A percentile compares a stretch with the other conserved stretches of the same genome.
Conservation (phyloP, 1,139 yeast species). For the Hemisphaericaspora subhashii region DNA sequence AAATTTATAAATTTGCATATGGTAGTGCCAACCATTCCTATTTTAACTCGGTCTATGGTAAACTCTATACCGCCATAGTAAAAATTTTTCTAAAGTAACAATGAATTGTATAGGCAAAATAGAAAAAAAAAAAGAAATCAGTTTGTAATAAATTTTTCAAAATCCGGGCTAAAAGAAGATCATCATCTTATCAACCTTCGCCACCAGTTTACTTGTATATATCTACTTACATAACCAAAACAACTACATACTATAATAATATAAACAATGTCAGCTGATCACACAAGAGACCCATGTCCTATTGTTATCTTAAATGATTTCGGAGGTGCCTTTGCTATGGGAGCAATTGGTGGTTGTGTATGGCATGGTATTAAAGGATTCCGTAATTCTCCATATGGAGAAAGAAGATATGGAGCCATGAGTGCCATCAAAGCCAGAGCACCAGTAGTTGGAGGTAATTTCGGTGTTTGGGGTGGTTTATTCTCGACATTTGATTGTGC, state of each 20-base stretch:
- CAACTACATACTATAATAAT: constrained; percentile 8
- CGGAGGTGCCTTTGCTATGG: constrained; percentile 99
- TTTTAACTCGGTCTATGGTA: not conserved
- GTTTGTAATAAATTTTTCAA: not conserved
- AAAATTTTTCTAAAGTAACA: not conserved
- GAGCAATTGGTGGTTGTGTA: constrained; percentile 94
- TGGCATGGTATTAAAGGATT: constrained; percentile 99
- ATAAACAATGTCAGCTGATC: constrained; percentile 96
- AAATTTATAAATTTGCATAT: not conserved
- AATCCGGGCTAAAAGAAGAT: too few species aligned
- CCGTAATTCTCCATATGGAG: constrained; percentile 96
- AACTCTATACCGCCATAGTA: not conserved
- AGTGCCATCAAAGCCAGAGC: constrained; percentile 94
- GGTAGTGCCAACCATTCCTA: not conserved
- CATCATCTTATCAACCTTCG: too few species aligned
- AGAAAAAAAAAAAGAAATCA: not conserved
- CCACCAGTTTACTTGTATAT: not conserved
- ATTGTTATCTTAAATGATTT: constrained; percentile 92
- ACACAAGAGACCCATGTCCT: constrained; percentile 99
- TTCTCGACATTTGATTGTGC: constrained; percentile 95
- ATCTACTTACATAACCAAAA: not conserved
- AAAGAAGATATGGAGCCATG: constrained; percentile 85
- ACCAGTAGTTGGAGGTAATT: constrained; percentile 98
- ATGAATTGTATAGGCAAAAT: not conserved
- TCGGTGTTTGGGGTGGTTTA: constrained; percentile 99